Conservation (phyloP, 1,284 basidiomycete genomes). For the Cronartium quercuum region DNA sequence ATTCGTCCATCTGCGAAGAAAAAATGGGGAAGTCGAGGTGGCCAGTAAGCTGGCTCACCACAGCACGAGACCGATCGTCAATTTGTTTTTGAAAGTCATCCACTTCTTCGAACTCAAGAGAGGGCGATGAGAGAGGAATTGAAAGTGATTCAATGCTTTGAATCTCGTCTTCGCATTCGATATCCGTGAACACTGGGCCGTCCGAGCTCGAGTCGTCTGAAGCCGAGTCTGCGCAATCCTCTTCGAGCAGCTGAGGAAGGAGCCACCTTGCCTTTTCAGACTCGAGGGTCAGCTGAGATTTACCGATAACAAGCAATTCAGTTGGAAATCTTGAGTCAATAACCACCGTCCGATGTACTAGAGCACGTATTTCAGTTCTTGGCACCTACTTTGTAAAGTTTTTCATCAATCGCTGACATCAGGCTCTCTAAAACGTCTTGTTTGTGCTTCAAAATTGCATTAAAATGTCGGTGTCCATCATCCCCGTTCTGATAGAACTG, state of each 20-base stretch:
- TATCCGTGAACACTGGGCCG: not conserved
- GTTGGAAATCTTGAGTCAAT: not conserved
- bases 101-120: not conserved
- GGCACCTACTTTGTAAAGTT: conserved; percentile 17
- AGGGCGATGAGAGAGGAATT: conserved; percentile 15
- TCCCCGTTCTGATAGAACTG: conserved; percentile 30
- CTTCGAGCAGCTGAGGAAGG: not conserved
- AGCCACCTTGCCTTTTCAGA: conserved; percentile 21
- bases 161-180: not conserved
- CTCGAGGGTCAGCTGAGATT: conserved; percentile 8
- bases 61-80: not conserved
- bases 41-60: not conserved
- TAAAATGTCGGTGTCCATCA: conserved; percentile 25
- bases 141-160: not conserved
- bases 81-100: not conserved
- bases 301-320: not conserved
- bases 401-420: conserved; percentile 30
- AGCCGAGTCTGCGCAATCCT: conserved; percentile 14
- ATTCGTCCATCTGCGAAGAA: not conserved
- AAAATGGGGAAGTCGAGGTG: not conserved
- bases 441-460: conserved; percentile 6
- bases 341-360: not conserved
- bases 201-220: not conserved
- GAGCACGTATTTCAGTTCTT: not conserved
- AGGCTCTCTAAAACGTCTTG: conserved; percentile 19